Base-by-base conservation (phyloP, 1,284 basidiomycete genomes). In the Ceratobasidium sp. region DNA sequence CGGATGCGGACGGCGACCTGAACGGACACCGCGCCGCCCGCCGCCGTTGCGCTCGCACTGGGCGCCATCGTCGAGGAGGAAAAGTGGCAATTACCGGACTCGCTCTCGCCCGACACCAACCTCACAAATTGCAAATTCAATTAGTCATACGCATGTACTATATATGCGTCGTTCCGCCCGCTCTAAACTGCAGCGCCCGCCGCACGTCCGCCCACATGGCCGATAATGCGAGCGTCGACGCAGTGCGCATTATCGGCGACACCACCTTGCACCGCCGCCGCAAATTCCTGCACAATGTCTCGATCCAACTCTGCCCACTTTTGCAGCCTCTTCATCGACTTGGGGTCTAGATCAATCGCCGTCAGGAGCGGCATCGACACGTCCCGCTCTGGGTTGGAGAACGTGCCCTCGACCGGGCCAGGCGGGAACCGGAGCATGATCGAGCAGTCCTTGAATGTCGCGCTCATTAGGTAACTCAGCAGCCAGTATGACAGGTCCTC, bases 371-470 rank as follows among this genome's bases (percentile, higher is more conserved):
- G 54, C 75, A 27, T 41, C 48, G 39, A 49, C 29, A 46, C 43
- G 24, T 72, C 74, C 56, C 58, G 54, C 31, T 64, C 65, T 22
- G 29, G 51, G 77, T 14, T 51, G 59, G 37, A 66, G 74, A 46
- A 75, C 37, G 39, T 31, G 48, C 27, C 19, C 71, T 58, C 27
- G 39, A 65, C 16, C 48, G 27, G 8, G 27, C 56, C 37, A 63
- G 68, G 34, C 13, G 75, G 65, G 37, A 83, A 75, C 1, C 83
- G 87, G 49, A 96, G 79, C 76, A 98, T 92, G 74, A 98, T 81
- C 1, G 95, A 97, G 82, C 96, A 98, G 81, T 98, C 96, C 81
- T 98, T 98, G 87, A 98, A 95, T 13, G 92, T 93, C n/a, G 94
- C 93, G 9, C 93, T 93, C 59, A 98, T 88, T 41, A 94, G 84